Percentiles rank a stretch among this genome's conserved stretches.
phyloP scores from a whole-genome alignment of 768 basidiomycete genomes.

The Boletus rubroflammeus region DNA sequence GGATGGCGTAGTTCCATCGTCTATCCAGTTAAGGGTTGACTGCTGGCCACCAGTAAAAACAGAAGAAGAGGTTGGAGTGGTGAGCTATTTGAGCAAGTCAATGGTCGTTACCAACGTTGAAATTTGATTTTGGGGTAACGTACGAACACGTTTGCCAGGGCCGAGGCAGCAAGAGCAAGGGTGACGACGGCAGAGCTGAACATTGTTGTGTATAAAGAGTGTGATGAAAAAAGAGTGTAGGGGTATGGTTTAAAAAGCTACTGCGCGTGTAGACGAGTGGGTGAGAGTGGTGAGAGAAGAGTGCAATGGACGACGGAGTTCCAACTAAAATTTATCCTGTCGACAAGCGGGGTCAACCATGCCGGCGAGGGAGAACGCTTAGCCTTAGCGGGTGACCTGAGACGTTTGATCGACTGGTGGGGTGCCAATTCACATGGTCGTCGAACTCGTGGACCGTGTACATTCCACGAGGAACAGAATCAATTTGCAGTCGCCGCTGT shows the following conservation, averaged over 20 bases:
- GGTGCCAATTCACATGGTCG: slow-evolving; percentile 1
- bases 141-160: slow-evolving; percentile 57
- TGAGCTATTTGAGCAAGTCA: slow-evolving; percentile 43
- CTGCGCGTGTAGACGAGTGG: not conserved
- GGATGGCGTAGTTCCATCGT: slow-evolving; percentile 45
- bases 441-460: too few relatives aligned
- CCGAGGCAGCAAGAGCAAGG: slow-evolving; percentile 50
- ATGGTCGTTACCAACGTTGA: not conserved
- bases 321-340: slow-evolving; percentile 17
- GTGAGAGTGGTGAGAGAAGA: not conserved
- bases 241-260: slow-evolving; percentile 7
- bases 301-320: slow-evolving; percentile 32
- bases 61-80: slow-evolving; percentile 46
- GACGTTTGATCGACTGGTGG: not conserved
- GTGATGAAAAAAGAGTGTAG: slow-evolving; percentile 25
- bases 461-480: too few relatives aligned
- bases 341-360: not conserved
- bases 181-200: slow-evolving; percentile 46
- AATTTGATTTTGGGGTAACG: slow-evolving; percentile 20
- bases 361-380: not conserved
- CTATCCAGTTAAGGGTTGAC: slow-evolving; percentile 56
- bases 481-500: not conserved
- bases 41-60: slow-evolving; percentile 48
- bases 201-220: slow-evolving; percentile 38
- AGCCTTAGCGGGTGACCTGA: too few relatives aligned